Evolutionary conservation across 2,329 filamentous ascomycete species (phyloP).

Genomic region (Grosmannia penicillata): DNA sequence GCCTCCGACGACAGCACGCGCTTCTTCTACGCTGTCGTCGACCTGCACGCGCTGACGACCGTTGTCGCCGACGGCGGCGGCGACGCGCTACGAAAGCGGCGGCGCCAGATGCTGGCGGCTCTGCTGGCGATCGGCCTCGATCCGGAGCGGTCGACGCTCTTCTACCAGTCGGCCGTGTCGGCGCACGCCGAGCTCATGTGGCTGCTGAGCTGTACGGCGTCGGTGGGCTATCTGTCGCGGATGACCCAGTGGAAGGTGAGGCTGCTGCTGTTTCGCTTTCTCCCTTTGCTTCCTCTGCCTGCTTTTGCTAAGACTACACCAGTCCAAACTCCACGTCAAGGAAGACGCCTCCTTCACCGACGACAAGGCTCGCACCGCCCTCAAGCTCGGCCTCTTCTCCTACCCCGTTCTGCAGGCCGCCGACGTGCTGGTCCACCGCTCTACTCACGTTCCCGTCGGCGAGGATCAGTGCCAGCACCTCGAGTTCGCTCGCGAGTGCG

Average conservation of each 20-base stretch:
- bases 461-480: slow-evolving; percentile 90
- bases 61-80: slow-evolving; percentile 1
- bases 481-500: slow-evolving; percentile 80
- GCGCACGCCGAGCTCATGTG: slow-evolving; percentile 89
- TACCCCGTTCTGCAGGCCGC: slow-evolving; percentile 94
- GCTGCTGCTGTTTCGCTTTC: not conserved
- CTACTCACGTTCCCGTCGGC: slow-evolving; percentile 93
- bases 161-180: slow-evolving; percentile 44
- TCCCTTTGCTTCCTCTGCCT: not conserved
- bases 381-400: slow-evolving; percentile 85
- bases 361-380: slow-evolving; percentile 36
- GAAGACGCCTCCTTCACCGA: slow-evolving; percentile 44
- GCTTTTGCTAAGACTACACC: not conserved
- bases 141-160: slow-evolving; percentile 61
- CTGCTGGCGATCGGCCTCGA: slow-evolving; percentile 74
- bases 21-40: slow-evolving; percentile 76
- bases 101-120: slow-evolving; percentile 62
- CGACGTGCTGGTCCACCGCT: slow-evolving; percentile 77
- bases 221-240: slow-evolving; percentile 84
- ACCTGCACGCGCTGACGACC: slow-evolving; percentile 78
- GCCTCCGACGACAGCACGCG: slow-evolving; percentile 30
- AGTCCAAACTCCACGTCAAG: slow-evolving; percentile 60
- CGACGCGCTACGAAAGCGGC: slow-evolving; percentile 46
- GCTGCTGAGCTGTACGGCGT: slow-evolving; percentile 85
- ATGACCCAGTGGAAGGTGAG: slow-evolving; percentile 96